Evolutionary conservation across 2,329 filamentous ascomycete genomes (phyloP), one percentile per base, ranked within the genome.

Genomic region (Camillea tinctor): DNA sequence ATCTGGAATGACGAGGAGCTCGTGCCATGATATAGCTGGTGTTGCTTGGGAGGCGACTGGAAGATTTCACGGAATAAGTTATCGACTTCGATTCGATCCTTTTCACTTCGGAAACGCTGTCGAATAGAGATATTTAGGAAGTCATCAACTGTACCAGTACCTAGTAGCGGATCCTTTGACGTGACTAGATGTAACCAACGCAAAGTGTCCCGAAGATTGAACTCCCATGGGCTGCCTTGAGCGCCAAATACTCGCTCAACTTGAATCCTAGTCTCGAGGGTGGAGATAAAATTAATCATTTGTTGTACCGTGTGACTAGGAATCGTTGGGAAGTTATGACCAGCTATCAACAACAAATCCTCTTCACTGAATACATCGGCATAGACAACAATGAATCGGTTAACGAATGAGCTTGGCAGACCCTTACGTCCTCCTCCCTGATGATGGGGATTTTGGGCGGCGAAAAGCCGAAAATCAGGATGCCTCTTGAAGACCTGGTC

Each of bases 351-450:
- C 61, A 89, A 83, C 60, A 99, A 77, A 78, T 99, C 95, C 30
- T 91, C 84, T 23, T 89, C 82, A 17, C 84, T 89, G 73, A 99
- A 95, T 4, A 93, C 85, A 71, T 99, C 95, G 60, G 95, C 93
- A 76, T 98, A 98, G 0, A 99, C 96, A 19, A 99, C 94, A 44
- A 96, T 95, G 74, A 99, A 99, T 52, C 96, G 90, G 74, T 99
- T 98, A 63, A 99, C 95, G 70, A 99, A 99, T 1, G 95, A 98
- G 59, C 90, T 91, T 1, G 95, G 95, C 40, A 99, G 80, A 48
- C 95, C 95, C 76, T 99, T 99, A 68, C 95, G 87, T 9, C 95
- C 95, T 64, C 95, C 94, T 59, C 95, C 95, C 76, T 99, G 95
- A 69, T 97, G 92, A 75, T 99, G 95, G 8, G 95, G 95, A 72